A percentile compares a stretch with the other conserved stretches of the same genome.
Conservation (phyloP, 2,329 filamentous ascomycete species). For the Microdochium bolleyi region DNA sequence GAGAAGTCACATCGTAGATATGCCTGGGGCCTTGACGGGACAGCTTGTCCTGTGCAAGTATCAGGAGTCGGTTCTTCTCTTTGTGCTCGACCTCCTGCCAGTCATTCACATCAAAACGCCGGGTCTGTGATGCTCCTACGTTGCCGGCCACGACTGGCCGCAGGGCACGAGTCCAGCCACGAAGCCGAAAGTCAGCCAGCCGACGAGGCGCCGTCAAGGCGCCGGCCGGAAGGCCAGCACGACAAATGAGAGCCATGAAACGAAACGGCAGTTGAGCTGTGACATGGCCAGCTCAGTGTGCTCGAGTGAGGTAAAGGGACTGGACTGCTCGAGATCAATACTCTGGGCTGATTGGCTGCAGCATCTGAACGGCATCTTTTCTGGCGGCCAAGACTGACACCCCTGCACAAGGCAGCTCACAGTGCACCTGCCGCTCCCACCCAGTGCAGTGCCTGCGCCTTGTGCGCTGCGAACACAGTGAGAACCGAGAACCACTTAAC, state of each 20-base stretch:
- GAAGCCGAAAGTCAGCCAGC: background rate
- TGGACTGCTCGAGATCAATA: background rate
- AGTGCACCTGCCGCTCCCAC: too few species aligned
- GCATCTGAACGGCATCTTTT: too few species aligned
- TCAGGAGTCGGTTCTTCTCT: conserved; percentile 7
- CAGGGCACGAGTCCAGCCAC: background rate
- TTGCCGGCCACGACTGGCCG: background rate
- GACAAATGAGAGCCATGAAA: background rate
- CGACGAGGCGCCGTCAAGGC: background rate
- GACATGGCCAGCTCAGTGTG: background rate
- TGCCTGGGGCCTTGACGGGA: conserved; percentile 12
- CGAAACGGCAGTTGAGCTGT: background rate
- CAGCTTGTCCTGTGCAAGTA: conserved; percentile 9
- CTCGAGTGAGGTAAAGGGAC: background rate
- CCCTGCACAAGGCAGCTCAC: too few species aligned
- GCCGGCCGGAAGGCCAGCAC: background rate
- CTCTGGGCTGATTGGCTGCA: too few species aligned
- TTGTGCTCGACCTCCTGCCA: conserved; percentile 3
- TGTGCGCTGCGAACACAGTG: background rate
- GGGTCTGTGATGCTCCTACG: background rate
- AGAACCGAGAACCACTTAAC: background rate
- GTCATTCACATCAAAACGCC: too few species aligned
- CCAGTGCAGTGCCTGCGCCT: too few species aligned
- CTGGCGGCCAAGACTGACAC: too few species aligned
- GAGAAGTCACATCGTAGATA: conserved; percentile 31